Conservation (phyloP, 2,329 filamentous ascomycete genomes). For the Verticillium albo-atrum region DNA sequence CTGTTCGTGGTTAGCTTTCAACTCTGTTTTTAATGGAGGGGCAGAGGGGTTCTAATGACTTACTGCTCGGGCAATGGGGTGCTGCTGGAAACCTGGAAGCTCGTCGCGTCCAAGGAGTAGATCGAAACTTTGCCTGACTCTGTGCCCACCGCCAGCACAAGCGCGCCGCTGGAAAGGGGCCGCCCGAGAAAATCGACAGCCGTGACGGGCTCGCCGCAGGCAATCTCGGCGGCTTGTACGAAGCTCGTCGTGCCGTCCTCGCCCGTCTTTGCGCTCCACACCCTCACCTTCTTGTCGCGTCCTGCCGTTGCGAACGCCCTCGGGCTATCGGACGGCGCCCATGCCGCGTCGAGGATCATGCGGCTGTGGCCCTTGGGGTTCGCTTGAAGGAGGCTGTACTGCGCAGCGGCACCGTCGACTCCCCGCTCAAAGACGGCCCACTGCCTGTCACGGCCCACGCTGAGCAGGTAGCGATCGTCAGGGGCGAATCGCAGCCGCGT, state of each 20-base stretch:
- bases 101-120: slow-evolving; percentile 32
- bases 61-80: slow-evolving; percentile 32
- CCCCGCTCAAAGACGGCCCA: slow-evolving; percentile 75
- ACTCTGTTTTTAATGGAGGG: neutral
- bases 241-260: slow-evolving; percentile 35
- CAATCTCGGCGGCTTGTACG: slow-evolving; percentile 46
- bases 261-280: slow-evolving; percentile 49
- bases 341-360: slow-evolving; percentile 88
- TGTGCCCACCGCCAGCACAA: slow-evolving; percentile 52
- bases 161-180: slow-evolving; percentile 19
- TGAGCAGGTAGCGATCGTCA: slow-evolving; percentile 72
- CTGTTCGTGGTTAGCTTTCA: slow-evolving; percentile 24
- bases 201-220: slow-evolving; percentile 59
- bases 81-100: slow-evolving; percentile 29
- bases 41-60: slow-evolving; percentile 14
- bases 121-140: slow-evolving; percentile 47
- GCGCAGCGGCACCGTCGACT: slow-evolving; percentile 17
- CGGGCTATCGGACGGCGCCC: slow-evolving; percentile 56
- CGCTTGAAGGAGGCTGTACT: slow-evolving; percentile 55
- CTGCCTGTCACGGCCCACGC: slow-evolving; percentile 85
- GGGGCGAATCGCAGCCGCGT: slow-evolving; percentile 75
- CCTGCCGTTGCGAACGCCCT: slow-evolving; percentile 79
- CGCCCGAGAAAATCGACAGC: slow-evolving; percentile 60
- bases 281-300: slow-evolving; percentile 77
- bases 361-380: slow-evolving; percentile 84